These are phyloP conservation scores for Lentithecium fluviatile DNA, from an alignment of 495 filamentous ascomycete species.

Conservation along the genomic window DNA sequence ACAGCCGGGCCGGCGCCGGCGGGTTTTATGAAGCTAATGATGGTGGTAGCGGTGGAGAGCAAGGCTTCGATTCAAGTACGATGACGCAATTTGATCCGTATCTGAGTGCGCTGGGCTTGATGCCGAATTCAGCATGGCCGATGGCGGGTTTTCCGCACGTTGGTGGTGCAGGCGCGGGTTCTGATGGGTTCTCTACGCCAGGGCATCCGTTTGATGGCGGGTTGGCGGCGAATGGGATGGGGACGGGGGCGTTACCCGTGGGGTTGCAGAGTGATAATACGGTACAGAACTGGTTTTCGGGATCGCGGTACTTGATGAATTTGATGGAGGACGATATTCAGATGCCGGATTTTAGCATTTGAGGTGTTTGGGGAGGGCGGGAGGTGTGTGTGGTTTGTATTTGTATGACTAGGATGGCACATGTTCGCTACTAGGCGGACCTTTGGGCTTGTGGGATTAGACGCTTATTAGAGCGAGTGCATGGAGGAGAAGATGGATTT, in stretches of 20 bases:
- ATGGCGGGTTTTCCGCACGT: constrained; percentile 5
- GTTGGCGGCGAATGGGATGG: background rate
- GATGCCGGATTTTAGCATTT: constrained; percentile 27
- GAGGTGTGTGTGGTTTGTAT: no score
- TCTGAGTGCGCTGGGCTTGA: constrained; percentile 61
- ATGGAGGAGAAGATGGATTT: no score
- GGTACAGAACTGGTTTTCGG: constrained; percentile 66
- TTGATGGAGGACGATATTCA: constrained; percentile 45
- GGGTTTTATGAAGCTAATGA: background rate
- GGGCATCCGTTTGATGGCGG: background rate
- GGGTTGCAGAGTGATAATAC: constrained; percentile 7
- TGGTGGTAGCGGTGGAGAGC: constrained; percentile 33
- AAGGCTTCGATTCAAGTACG: constrained; percentile 51
- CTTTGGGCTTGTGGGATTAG: no score
- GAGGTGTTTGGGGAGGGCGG: background rate
- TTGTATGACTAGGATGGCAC: no score
- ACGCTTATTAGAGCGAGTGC: no score
- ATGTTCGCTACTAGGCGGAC: no score
- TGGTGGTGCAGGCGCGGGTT: background rate
- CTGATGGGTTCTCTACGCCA: background rate
- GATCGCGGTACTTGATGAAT: constrained; percentile 64
- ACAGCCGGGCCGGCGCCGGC: background rate
- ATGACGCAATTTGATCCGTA: constrained; percentile 63
- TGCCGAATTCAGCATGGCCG: constrained; percentile 43
- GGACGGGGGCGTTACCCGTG: background rate